Base-by-base conservation (phyloP, 768 basidiomycete species). In the Amanita phalloides region DNA sequence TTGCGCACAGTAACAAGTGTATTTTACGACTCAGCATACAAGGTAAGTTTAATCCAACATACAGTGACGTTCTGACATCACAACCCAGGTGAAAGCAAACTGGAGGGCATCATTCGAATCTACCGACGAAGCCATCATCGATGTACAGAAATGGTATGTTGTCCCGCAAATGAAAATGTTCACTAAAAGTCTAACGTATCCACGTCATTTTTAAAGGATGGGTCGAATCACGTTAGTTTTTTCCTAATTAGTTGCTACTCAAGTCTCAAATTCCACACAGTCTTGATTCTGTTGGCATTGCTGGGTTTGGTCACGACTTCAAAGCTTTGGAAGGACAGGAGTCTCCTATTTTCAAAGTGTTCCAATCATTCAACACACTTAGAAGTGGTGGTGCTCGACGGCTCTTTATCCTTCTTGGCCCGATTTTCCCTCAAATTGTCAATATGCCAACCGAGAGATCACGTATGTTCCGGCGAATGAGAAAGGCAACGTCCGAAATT, bases 231-330 rank as follows among this genome's bases (percentile, higher is more conserved):
- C 74, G 74, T 71, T 58, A 44, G 67, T 58, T 9, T 13, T 4
- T 13, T 5, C 13, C 13, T 4, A 33, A 13, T 33, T 4, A 5
- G 4, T 33, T 17, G 17, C 17, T 33, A 33, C 4, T 33, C 13
- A 33, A 13, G 32, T 11, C 10, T 47, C 9, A 47, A 9, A 0
- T 20, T 32, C 4, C 41, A n/a, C 13, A 20, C 39, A 80, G 78
- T 8, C 64, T 82, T 4, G 81, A 83, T 56, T 72, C 68, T 0
- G 68, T 82, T 48, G 78, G 81, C 10, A 74, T 81, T 33, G 78
- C 76, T 6, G 78, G 79, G 0, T 82, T 82, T 52, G 74, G 75
- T 4, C 74, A 82, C 56, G 67, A 79, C 57, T 83, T 83, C 54
- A 71, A 71, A 9, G 61, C 75, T 0, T 66, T 82, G 4, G 71